These are phyloP conservation scores for Naganishia friedmannii DNA, from an alignment of 768 basidiomycete species.

Conservation along the genomic window DNA sequence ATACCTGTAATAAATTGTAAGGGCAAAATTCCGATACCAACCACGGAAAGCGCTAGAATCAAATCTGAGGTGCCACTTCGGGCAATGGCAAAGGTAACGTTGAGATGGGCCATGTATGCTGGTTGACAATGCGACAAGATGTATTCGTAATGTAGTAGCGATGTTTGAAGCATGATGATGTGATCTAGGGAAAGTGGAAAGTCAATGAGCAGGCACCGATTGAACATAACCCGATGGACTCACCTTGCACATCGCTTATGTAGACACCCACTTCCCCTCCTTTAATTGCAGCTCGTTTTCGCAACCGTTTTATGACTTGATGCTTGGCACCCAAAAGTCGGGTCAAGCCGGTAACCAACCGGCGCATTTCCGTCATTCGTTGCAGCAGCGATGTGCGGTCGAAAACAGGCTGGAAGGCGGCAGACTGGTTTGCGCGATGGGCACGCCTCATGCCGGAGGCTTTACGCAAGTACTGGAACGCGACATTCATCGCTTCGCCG, in stretches of 20 bases:
- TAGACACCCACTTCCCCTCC: constrained; percentile 71
- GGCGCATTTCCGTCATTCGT: constrained; percentile 74
- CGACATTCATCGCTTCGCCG: background rate
- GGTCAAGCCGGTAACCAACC: constrained; percentile 72
- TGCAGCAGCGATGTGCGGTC: constrained; percentile 59
- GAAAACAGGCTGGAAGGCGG: constrained; percentile 35
- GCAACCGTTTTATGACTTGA: constrained; percentile 73
- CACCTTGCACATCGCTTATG: constrained; percentile 88
- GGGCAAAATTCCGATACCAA: constrained; percentile 67
- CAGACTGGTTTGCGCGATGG: constrained; percentile 7
- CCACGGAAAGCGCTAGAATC: constrained; percentile 64
- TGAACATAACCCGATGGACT: constrained; percentile 26
- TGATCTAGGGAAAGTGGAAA: constrained; percentile 62
- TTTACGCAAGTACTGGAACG: constrained; percentile 6
- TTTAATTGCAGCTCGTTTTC: constrained; percentile 65
- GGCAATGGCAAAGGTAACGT: constrained; percentile 61
- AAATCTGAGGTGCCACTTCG: constrained; percentile 66
- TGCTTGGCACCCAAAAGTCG: constrained; percentile 75
- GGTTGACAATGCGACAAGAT: constrained; percentile 85
- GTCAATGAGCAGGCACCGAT: background rate
- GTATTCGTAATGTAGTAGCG: constrained; percentile 79
- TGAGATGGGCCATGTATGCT: constrained; percentile 74
- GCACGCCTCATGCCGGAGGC: constrained; percentile 8
- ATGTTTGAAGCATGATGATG: constrained; percentile 79
- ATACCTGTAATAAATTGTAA: constrained; percentile 58